phyloP scores from a whole-genome alignment of 495 filamentous ascomycete species.

The Paragyromitra xinjiangensis region DNA sequence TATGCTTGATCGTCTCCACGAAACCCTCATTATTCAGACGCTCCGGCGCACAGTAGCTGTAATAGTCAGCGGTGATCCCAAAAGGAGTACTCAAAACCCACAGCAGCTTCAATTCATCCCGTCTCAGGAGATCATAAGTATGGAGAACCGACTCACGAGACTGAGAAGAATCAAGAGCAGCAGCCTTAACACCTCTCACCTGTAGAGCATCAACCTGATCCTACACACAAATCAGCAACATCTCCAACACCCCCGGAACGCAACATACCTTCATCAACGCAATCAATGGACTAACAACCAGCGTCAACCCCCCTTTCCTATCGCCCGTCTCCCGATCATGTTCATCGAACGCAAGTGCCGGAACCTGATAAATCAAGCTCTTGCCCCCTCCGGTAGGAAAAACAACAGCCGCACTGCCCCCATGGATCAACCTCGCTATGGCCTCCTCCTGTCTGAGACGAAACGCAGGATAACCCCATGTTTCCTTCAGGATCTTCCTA shows the following conservation, averaged over 20 bases:
- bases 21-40: constrained; percentile 69
- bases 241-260: not conserved
- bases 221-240: constrained; percentile 20
- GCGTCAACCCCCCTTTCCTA: constrained; percentile 61
- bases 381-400: constrained; percentile 72
- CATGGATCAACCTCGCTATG: constrained; percentile 63
- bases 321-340: constrained; percentile 58
- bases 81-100: constrained; percentile 50
- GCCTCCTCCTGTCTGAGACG: constrained; percentile 66
- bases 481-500: constrained; percentile 59
- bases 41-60: constrained; percentile 65
- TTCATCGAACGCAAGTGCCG: constrained; percentile 65
- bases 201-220: constrained; percentile 67
- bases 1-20: constrained; percentile 64
- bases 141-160: constrained; percentile 61
- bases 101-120: constrained; percentile 63
- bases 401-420: constrained; percentile 64
- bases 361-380: constrained; percentile 68
- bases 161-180: constrained; percentile 66
- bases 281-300: constrained; percentile 67
- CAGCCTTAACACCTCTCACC: constrained; percentile 63
- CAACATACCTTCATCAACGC: constrained; percentile 64
- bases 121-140: constrained; percentile 61
- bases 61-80: constrained; percentile 13
- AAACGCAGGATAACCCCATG: constrained; percentile 63